Evolutionary conservation across 2,329 filamentous ascomycete genomes (phyloP), one percentile per base, ranked within the genome.

Genomic region (Colletotrichum sp.): DNA sequence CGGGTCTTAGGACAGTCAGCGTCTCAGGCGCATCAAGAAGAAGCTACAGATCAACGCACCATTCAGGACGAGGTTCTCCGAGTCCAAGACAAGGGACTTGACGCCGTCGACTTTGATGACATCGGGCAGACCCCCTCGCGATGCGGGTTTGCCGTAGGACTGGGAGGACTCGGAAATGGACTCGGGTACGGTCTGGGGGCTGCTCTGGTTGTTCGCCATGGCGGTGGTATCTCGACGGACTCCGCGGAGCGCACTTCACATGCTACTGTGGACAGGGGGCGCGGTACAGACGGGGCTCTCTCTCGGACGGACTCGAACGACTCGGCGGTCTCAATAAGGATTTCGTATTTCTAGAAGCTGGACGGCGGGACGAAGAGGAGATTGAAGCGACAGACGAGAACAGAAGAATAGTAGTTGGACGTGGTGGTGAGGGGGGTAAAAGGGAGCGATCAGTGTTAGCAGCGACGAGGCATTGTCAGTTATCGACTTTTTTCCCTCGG

Each of bases 31-130:
- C 76, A 70, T 69, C 63, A 63, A 30, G 34, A 13, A 39, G 34
- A 13, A 39, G 32, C 18, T 32, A 57, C 64, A 36, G 24, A 71
- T 30, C 36, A 57, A 76, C 83, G 73, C 82, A 87, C 86, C 85
- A 72, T 81, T 77, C 26, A 86, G 70, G 52, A 82, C 77, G 52
- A 87, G 79, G 12, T 81, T 79, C 52, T 82, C 80, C 8, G 79
- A 78, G 32, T 81, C 80, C 72, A 84, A 81, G 13, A 80, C 83
- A 75, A 86, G 76, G 57, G 81, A 81, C 76, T 80, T 82, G 72
- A 81, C 81, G 60, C 77, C 82, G 64, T 81, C 81, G 30, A 86
- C 72, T 28, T 72, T 74, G 69, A 80, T 69, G 21, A 62, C 67
- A 36, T 76, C 75, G 24, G 62, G 63, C 24, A 59, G 8, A 24